These are phyloP conservation scores for Stylosanthes scabra DNA, from an alignment of 331 rosid species.

Conservation along the genomic window DNA sequence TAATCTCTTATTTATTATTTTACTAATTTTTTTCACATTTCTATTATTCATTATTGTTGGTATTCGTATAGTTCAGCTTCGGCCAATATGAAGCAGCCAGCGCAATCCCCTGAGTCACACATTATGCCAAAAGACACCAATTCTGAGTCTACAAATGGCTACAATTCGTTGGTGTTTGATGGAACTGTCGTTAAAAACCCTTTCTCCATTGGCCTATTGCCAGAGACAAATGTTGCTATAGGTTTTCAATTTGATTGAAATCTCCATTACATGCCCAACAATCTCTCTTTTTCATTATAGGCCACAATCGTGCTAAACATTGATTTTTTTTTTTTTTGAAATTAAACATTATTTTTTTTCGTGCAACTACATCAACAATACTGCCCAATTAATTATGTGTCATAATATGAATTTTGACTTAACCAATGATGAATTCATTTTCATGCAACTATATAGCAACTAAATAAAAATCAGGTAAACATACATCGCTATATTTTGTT, in stretches of 20 bases:
- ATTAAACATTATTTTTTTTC: too few relatives aligned
- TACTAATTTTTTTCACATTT: too few relatives aligned
- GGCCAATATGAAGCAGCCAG: neutral
- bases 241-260: neutral
- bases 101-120: slow-evolving; percentile 7
- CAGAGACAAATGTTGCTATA: neutral
- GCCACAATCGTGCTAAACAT: neutral
- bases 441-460: too few relatives aligned
- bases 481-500: too few relatives aligned
- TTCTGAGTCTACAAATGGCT: neutral
- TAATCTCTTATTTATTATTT: too few relatives aligned
- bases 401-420: neutral
- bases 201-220: neutral
- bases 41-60: too few relatives aligned
- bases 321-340: too few relatives aligned
- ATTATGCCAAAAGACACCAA: neutral
- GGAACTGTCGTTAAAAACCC: neutral
- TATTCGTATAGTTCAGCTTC: too few relatives aligned
- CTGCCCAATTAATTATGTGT: neutral
- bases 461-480: too few relatives aligned
- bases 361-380: neutral
- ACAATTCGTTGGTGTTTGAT: neutral
- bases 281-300: too few relatives aligned
- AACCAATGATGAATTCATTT: too few relatives aligned
- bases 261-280: neutral